Conservation (phyloP, 2,329 filamentous ascomycete species). For the Cryphonectria parasitica region DNA sequence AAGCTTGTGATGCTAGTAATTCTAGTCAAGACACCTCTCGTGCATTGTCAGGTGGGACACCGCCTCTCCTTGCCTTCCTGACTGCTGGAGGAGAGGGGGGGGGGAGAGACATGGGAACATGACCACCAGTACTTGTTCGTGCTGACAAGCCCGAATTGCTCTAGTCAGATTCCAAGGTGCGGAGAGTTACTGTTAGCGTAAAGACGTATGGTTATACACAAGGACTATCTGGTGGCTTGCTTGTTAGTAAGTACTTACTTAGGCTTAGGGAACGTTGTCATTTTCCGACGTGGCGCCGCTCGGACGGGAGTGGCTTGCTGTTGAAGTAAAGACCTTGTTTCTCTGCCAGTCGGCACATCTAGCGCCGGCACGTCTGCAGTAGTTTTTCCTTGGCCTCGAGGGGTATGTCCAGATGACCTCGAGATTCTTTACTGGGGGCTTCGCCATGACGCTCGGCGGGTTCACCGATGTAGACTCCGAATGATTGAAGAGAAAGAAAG, state of each 20-base stretch:
- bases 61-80: neutral
- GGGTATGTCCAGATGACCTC: neutral
- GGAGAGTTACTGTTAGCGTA: neutral
- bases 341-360: neutral
- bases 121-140: neutral
- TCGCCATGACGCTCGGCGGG: neutral
- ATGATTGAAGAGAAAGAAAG: too few species aligned
- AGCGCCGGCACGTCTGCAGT: slow-evolving; percentile 16
- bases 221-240: neutral
- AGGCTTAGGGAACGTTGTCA: neutral
- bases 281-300: neutral
- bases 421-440: neutral
- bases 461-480: neutral
- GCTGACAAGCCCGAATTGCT: neutral
- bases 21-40: neutral
- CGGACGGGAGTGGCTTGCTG: slow-evolving; percentile 13
- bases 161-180: neutral
- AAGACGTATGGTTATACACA: neutral
- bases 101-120: neutral
- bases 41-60: neutral
- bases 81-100: neutral
- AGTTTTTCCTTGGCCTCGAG: neutral
- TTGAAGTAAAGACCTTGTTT: neutral
- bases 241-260: neutral
- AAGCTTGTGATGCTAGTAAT: neutral